Base-by-base conservation (phyloP, 768 basidiomycete species). In the Boletus barrowsii region DNA sequence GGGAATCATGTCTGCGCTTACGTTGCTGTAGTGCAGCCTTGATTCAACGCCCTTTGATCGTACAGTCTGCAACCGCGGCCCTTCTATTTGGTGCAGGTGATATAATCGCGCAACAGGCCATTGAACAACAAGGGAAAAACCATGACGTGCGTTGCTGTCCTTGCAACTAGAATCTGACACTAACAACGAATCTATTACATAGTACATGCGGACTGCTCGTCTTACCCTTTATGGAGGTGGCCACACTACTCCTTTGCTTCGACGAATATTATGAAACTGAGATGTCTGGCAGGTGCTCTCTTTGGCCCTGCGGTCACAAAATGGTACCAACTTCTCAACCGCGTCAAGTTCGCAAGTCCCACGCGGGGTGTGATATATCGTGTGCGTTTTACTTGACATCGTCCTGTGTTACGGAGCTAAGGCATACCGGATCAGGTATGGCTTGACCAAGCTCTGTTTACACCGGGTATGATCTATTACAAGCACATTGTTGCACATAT, bases 221-320 rank as follows among this genome's bases (percentile, higher is more conserved):
- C 68, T 89, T 33, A 77, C 81, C 4, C 82, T 86, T 63, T 92
- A 89, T 64, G 90, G 90, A 69, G 90, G 90, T 82, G 53, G 5
- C 9, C 46, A 48, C 33, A 10, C 26, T 20, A 2, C 20, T 0
- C 11, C 13, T 14, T 32, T 42, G 1, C 32, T 39, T 10, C 15
- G 42, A 26, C 48, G 18, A 17, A 7, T 13, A 6, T 11, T 5
- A 41, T 32, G 48, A 51, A 32, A 17, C 40, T 49, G 40, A 52
- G 20, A 43, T 45, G 36, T 3, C 45, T 3, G 3, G 42, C 53
- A 80, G 88, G 87, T 36, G 79, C 73, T 7, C 70, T 95, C 50
- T 93, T 95, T 70, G 92, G 89, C 3, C 91, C 93, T 4, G 76
- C 80, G 14, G 76, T 94, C 67, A 90, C 90, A 2, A 87, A 83